phyloP scores from a whole-genome alignment of 2,329 filamentous ascomycete species.

The Aspergillus quadrilineatus region DNA sequence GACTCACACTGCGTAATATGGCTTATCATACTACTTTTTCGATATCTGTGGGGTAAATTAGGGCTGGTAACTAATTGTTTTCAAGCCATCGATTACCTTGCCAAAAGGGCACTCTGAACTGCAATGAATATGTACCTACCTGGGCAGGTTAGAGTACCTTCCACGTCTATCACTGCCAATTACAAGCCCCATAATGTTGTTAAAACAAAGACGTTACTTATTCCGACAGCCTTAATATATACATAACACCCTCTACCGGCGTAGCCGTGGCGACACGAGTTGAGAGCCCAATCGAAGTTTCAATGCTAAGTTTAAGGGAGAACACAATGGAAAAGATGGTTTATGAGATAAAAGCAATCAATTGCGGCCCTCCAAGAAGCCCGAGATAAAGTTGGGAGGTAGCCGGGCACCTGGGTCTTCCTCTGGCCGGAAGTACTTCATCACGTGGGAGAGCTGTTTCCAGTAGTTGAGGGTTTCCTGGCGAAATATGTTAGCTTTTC shows the following conservation, averaged over 20 bases:
- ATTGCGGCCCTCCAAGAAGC: conserved; percentile 83
- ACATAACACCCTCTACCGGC: conserved; percentile 36
- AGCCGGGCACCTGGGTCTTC: conserved; percentile 72
- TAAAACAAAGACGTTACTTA: conserved; percentile 24
- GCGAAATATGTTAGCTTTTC: background rate
- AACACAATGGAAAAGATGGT: conserved; percentile 14
- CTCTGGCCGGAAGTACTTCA: conserved; percentile 94
- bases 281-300: conserved; percentile 14
- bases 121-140: too few species aligned
- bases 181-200: background rate
- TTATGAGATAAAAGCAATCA: conserved; percentile 28
- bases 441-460: conserved; percentile 93
- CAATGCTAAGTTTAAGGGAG: conserved; percentile 22
- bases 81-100: too few species aligned
- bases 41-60: too few species aligned
- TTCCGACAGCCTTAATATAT: conserved; percentile 34
- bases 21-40: too few species aligned
- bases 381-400: conserved; percentile 86
- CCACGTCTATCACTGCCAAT: background rate
- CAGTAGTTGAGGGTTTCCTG: conserved; percentile 99
- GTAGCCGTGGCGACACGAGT: conserved; percentile 7
- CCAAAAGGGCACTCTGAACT: too few species aligned
- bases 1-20: background rate
- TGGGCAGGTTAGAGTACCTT: too few species aligned
- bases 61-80: too few species aligned